Percentiles rank a stretch among this genome's conserved stretches.
These are phyloP conservation scores for Sphagnum fallax DNA, from an alignment of 228 moss, liverwort and hornwort species.

Conservation along the genomic window DNA sequence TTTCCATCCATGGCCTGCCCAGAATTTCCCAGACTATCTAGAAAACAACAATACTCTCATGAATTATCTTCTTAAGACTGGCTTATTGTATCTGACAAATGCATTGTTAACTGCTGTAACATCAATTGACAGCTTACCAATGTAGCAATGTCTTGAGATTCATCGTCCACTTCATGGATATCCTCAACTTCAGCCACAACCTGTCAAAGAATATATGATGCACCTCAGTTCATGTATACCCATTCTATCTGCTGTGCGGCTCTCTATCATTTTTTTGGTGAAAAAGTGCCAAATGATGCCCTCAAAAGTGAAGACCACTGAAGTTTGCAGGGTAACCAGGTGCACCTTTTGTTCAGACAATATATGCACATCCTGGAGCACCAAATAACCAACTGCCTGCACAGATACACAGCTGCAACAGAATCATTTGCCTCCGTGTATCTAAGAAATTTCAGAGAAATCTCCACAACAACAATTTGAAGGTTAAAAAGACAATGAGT, in stretches of 20 bases:
- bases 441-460: no score
- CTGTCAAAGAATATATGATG: background rate
- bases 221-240: background rate
- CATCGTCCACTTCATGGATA: slow-evolving; percentile 8
- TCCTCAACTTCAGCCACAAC: slow-evolving; percentile 2
- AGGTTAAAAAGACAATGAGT: no score
- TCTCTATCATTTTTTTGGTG: no score
- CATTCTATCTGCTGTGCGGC: background rate
- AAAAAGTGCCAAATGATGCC: background rate
- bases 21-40: background rate
- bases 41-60: background rate
- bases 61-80: no score
- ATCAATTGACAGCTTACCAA: slow-evolving; percentile 17
- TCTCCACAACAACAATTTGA: no score
- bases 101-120: background rate
- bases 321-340: background rate
- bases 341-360: slow-evolving; percentile 12
- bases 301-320: no score
- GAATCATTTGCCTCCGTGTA: background rate
- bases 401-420: slow-evolving; percentile 1
- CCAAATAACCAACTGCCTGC: slow-evolving; percentile 64
- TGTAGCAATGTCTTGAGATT: slow-evolving; percentile 30
- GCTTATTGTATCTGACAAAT: background rate
- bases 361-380: slow-evolving; percentile 41
- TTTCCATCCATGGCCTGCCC: background rate